A percentile compares a stretch with the other conserved stretches of the same genome.
phyloP scores from a whole-genome alignment of 495 filamentous ascomycete genomes.

The Immersiella caudata region DNA sequence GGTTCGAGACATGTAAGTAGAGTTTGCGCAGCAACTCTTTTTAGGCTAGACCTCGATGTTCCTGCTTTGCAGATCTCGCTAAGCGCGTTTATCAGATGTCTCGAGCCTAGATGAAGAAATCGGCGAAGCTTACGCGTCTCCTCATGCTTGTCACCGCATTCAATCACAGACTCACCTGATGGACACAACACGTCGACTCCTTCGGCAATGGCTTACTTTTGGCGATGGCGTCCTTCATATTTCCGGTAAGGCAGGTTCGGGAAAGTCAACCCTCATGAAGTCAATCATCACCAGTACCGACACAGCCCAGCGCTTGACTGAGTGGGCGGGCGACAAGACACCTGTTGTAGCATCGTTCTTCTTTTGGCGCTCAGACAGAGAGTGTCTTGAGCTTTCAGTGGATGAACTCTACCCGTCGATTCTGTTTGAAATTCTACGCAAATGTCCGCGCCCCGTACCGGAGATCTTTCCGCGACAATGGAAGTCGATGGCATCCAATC shows the following conservation, averaged over 20 bases:
- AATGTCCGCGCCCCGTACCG: not conserved
- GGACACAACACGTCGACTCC: not conserved
- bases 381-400: not conserved
- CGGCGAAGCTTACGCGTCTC: not conserved
- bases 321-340: not conserved
- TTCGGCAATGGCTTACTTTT: not conserved
- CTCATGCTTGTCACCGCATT: no score
- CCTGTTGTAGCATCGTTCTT: not conserved
- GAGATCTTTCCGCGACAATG: not conserved
- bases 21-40: no score
- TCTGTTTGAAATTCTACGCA: not conserved
- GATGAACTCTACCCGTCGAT: not conserved
- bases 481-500: not conserved
- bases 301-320: not conserved
- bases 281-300: not conserved
- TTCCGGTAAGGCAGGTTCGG: not conserved
- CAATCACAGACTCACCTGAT: not conserved
- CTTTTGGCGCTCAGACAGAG: not conserved
- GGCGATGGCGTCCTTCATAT: not conserved
- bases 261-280: slow-evolving; percentile 2
- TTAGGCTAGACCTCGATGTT: no score
- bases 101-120: not conserved
- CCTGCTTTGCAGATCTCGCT: no score
- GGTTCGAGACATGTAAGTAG: not conserved
- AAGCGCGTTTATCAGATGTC: not conserved